Evolutionary conservation across 2,329 filamentous ascomycete genomes (phyloP).

Genomic region (Diaporthe vaccinii): DNA sequence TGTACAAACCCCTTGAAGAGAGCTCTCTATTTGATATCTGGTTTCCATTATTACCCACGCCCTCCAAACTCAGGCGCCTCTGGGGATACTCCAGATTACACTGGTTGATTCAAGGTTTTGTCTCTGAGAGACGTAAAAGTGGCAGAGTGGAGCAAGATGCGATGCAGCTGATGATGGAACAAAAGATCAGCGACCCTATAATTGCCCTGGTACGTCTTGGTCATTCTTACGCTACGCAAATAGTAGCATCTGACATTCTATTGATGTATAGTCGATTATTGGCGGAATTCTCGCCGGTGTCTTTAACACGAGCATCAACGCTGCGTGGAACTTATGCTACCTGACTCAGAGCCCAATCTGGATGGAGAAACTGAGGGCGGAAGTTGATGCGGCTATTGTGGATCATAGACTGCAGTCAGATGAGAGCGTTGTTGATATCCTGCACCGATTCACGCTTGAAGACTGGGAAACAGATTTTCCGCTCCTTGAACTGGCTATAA

Average conservation of each 20-base stretch:
- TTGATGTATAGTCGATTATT: background rate
- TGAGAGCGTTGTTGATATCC: background rate
- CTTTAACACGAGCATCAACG: constrained; percentile 19
- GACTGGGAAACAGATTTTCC: constrained; percentile 5
- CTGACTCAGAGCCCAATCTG: background rate
- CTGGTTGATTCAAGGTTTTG: background rate
- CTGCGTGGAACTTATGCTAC: constrained; percentile 14
- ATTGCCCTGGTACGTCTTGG: background rate
- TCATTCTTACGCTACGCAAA: background rate
- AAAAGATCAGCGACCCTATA: background rate
- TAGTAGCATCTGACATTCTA: background rate
- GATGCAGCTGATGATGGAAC: constrained; percentile 17
- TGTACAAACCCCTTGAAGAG: constrained; percentile 3
- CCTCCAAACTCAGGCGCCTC: background rate
- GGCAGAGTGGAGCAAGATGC: constrained; percentile 9
- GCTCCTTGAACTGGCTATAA: constrained; percentile 7
- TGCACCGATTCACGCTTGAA: constrained; percentile 1
- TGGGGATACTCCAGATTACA: constrained; percentile 15
- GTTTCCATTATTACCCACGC: constrained; percentile 5
- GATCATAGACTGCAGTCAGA: background rate
- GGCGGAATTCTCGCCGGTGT: background rate
- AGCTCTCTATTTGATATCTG: constrained; percentile 3
- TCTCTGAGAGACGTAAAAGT: background rate
- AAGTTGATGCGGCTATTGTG: background rate
- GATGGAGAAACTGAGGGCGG: background rate